phyloP scores from a whole-genome alignment of 768 basidiomycete species.

The Cystobasidium tubakii region DNA sequence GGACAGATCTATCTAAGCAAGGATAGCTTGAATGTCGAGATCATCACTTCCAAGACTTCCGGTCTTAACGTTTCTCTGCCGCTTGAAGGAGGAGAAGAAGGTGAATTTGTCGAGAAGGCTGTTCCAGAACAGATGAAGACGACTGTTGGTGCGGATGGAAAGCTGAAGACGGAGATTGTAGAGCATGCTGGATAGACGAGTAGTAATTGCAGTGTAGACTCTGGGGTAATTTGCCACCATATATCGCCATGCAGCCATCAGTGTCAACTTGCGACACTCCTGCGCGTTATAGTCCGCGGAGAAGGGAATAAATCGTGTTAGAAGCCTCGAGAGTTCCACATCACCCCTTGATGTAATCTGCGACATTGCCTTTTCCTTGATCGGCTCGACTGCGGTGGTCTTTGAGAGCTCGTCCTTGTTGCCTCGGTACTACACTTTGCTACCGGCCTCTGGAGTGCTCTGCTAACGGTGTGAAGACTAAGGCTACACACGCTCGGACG shows the following conservation, averaged over 20 bases:
- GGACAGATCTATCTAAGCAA: conserved; percentile 90
- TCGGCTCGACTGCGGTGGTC: not conserved
- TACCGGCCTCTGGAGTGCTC: too few species aligned
- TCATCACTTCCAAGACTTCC: conserved; percentile 92
- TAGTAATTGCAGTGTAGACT: conserved; percentile 33
- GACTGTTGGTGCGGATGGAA: conserved; percentile 64
- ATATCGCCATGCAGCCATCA: too few species aligned
- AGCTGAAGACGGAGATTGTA: conserved; percentile 77
- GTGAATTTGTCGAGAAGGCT: conserved; percentile 78
- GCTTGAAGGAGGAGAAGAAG: conserved; percentile 57
- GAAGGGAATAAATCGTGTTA: too few species aligned
- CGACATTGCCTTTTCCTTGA: not conserved
- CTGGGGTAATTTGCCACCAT: conserved; percentile 17
- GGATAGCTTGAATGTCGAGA: conserved; percentile 62
- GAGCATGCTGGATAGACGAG: conserved; percentile 59
- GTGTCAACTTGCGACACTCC: too few species aligned
- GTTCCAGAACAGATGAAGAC: conserved; percentile 95
- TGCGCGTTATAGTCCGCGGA: too few species aligned
- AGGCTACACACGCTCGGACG: too few species aligned
- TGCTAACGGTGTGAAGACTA: too few species aligned
- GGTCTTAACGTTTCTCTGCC: conserved; percentile 76
- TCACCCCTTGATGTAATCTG: too few species aligned
- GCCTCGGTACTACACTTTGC: not conserved
- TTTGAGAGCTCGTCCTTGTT: not conserved
- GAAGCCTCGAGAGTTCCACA: too few species aligned